Evolutionary conservation across 2,329 filamentous ascomycete species (phyloP).

Genomic region (Talaromyces verruculosus): DNA sequence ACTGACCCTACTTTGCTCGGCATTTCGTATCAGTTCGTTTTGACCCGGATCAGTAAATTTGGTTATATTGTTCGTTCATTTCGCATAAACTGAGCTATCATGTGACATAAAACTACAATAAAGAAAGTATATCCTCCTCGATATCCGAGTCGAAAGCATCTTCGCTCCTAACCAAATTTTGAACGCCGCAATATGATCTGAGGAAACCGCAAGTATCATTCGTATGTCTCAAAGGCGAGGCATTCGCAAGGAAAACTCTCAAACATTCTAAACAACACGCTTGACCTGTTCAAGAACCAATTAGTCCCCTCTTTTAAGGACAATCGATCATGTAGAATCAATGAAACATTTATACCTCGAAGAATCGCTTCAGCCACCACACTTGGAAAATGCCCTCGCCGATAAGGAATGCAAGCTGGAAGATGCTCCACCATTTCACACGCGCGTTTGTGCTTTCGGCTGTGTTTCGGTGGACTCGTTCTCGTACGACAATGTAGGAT

Average conservation of each 20-base stretch:
- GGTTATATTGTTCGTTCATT: slow-evolving; percentile 7
- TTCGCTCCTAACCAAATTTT: slow-evolving; percentile 11
- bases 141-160: neutral
- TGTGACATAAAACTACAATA: slow-evolving; percentile 16
- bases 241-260: neutral
- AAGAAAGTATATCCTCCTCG: slow-evolving; percentile 5
- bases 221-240: neutral
- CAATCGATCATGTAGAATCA: slow-evolving; percentile 7
- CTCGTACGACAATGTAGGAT: slow-evolving; percentile 90
- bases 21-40: neutral
- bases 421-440: slow-evolving; percentile 99
- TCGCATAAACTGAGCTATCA: slow-evolving; percentile 5
- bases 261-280: slow-evolving; percentile 42
- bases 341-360: slow-evolving; percentile 62
- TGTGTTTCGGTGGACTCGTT: slow-evolving; percentile 95
- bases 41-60: neutral
- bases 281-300: slow-evolving; percentile 42
- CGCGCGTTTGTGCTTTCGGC: slow-evolving; percentile 96
- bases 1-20: neutral
- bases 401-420: slow-evolving; percentile 84
- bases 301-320: slow-evolving; percentile 12
- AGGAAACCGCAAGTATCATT: slow-evolving; percentile 10
- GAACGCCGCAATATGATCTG: slow-evolving; percentile 15
- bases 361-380: slow-evolving; percentile 99
- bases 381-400: slow-evolving; percentile 97